Conservation (phyloP, 2,329 filamentous ascomycete genomes). For the Pseudopyricularia javanii region DNA sequence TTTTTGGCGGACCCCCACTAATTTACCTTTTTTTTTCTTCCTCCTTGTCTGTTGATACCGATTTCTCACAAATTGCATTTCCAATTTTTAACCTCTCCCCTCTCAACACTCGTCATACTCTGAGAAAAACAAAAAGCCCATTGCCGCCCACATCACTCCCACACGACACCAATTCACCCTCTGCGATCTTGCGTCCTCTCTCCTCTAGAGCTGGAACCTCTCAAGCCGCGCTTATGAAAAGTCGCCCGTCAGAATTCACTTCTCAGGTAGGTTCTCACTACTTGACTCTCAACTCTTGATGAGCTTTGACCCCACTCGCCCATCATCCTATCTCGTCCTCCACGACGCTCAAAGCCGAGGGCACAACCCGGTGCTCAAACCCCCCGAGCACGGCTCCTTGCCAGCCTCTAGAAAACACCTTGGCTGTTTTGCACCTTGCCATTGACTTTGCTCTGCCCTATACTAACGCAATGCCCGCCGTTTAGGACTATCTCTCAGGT, state of each 20-base stretch:
- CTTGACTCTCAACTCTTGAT: not conserved
- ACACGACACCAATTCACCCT: conserved; percentile 3
- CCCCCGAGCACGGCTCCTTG: not conserved
- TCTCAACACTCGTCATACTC: not conserved
- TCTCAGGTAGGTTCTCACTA: conserved; percentile 56
- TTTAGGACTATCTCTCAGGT: conserved; percentile 68
- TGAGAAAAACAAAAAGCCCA: not conserved
- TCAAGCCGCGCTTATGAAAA: conserved; percentile 69
- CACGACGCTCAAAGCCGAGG: not conserved
- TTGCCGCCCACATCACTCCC: not conserved
- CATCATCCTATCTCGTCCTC: conserved; percentile 3
- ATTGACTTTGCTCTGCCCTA: not conserved
- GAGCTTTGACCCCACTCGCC: not conserved
- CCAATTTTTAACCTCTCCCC: not conserved
- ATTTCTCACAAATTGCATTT: too few species aligned
- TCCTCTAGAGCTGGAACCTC: conserved; percentile 16
- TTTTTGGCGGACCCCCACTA: not conserved
- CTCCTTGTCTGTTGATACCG: too few species aligned
- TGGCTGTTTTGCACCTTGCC: not conserved
- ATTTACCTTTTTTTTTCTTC: not conserved
- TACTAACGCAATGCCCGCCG: conserved; percentile 5
- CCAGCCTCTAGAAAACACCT: too few species aligned
- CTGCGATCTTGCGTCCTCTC: conserved; percentile 8
- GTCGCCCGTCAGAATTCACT: conserved; percentile 73
- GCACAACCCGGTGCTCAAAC: not conserved